A percentile compares a stretch with the other conserved stretches of the same genome.
Conservation (phyloP, 495 filamentous ascomycete genomes). For the Daldinia childiae region DNA sequence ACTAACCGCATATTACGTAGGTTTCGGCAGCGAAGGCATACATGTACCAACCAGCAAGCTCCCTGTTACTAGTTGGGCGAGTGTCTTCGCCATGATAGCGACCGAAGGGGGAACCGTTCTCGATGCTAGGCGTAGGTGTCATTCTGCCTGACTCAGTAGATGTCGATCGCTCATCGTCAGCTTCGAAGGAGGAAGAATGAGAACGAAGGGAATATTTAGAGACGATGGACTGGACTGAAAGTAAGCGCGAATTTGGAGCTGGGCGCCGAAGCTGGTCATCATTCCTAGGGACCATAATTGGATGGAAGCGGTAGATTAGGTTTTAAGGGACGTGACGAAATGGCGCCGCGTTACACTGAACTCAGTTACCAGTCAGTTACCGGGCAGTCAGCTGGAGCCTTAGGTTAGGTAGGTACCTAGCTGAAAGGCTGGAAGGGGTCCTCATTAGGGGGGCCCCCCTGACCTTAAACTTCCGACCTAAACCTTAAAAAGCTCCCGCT, state of each 20-base stretch:
- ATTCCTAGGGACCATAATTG: constrained; percentile 51
- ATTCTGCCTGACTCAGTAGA: constrained; percentile 53
- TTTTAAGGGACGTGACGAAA: constrained; percentile 26
- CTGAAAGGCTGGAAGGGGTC: too few relatives aligned
- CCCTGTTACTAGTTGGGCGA: constrained; percentile 83
- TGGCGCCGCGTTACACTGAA: constrained; percentile 26
- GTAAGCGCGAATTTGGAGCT: constrained; percentile 52
- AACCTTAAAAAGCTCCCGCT: constrained; percentile 13
- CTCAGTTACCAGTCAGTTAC: not conserved
- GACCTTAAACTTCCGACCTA: constrained; percentile 5
- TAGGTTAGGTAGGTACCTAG: too few relatives aligned
- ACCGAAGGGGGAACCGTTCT: constrained; percentile 34
- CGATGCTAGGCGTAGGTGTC: constrained; percentile 45
- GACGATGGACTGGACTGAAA: constrained; percentile 55
- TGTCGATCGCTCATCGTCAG: constrained; percentile 69
- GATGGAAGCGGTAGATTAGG: constrained; percentile 9
- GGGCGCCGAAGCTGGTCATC: constrained; percentile 45
- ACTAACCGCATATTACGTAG: constrained; percentile 91
- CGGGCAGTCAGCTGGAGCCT: not conserved
- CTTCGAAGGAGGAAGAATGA: constrained; percentile 64
- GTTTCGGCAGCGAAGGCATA: constrained; percentile 99
- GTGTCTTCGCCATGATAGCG: constrained; percentile 86
- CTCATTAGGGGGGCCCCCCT: constrained; percentile 6
- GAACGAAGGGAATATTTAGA: constrained; percentile 57
- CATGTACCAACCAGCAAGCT: constrained; percentile 93